phyloP scores from a whole-genome alignment of 441 rosid genomes.

The Capsella rubella region DNA sequence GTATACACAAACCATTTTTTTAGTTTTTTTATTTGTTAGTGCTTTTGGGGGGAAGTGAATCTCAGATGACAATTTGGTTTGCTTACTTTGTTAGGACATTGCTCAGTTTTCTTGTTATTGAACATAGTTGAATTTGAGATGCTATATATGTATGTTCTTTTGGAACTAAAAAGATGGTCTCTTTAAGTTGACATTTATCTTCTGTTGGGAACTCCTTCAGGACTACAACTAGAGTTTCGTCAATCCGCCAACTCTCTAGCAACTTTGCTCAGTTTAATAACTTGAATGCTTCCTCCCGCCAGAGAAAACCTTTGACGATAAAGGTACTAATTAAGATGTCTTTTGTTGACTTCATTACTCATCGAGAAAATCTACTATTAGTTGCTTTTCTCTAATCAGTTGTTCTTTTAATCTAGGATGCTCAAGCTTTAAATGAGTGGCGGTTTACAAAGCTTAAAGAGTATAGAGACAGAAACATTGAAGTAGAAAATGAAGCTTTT shows the following conservation, averaged over 20 bases:
- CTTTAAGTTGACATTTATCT: constrained; percentile 25
- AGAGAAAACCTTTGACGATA: constrained; percentile 79
- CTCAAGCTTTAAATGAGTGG: constrained; percentile 87
- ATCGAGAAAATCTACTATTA: constrained; percentile 15
- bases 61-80: background rate
- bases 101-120: constrained; percentile 2
- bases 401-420: constrained; percentile 70
- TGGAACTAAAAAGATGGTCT: constrained; percentile 14
- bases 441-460: constrained; percentile 89
- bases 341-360: background rate
- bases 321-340: constrained; percentile 58
- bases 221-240: constrained; percentile 67
- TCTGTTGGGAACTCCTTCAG: constrained; percentile 53
- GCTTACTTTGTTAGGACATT: constrained; percentile 8
- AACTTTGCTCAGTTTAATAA: constrained; percentile 90
- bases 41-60: constrained; percentile 2
- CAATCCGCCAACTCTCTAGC: constrained; percentile 86
- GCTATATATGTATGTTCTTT: constrained; percentile 1
- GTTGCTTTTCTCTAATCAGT: constrained; percentile 20
- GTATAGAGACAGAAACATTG: constrained; percentile 70
- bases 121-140: background rate
- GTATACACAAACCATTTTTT: background rate
- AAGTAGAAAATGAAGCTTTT: constrained; percentile 86
- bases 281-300: constrained; percentile 70
- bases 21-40: background rate